A percentile compares a stretch with the other conserved stretches of the same genome.
Conservation (phyloP, 2,329 filamentous ascomycete genomes). For the Bipolaris bicolor region DNA sequence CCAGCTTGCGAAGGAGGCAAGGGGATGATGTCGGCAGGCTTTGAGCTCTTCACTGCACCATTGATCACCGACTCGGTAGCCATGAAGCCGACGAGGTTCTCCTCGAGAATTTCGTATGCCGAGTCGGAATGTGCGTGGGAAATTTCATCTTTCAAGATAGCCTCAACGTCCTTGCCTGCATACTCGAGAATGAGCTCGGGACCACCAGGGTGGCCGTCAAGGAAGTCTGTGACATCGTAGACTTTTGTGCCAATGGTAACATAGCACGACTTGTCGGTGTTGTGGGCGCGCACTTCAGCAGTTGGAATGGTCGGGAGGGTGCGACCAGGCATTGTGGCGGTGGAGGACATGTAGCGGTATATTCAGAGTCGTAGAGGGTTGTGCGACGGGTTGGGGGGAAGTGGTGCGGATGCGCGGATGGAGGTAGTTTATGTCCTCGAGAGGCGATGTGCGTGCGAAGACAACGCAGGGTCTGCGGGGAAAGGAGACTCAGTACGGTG, state of each 20-base stretch:
- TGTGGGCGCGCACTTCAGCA: slow-evolving; percentile 82
- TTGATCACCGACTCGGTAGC: slow-evolving; percentile 64
- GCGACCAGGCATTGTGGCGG: slow-evolving; percentile 71
- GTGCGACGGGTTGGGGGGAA: background rate
- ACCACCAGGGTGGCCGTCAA: slow-evolving; percentile 90
- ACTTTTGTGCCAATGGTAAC: slow-evolving; percentile 89
- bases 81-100: slow-evolving; percentile 83
- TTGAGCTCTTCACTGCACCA: slow-evolving; percentile 55
- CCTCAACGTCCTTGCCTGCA: slow-evolving; percentile 82
- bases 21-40: slow-evolving; percentile 59
- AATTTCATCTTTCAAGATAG: slow-evolving; percentile 79
- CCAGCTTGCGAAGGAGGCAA: slow-evolving; percentile 59
- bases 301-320: slow-evolving; percentile 83
- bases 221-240: slow-evolving; percentile 91
- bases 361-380: background rate
- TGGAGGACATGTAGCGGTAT: slow-evolving; percentile 22
- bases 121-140: slow-evolving; percentile 89
- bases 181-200: slow-evolving; percentile 87
- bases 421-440: background rate
- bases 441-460: background rate
- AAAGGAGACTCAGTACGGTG: background rate
- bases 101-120: slow-evolving; percentile 94
- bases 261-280: slow-evolving; percentile 83
- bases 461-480: slow-evolving; percentile 6
- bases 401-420: background rate